Base-by-base conservation (phyloP, 2,329 filamentous ascomycete species). In the Xylariaceae sp. region DNA sequence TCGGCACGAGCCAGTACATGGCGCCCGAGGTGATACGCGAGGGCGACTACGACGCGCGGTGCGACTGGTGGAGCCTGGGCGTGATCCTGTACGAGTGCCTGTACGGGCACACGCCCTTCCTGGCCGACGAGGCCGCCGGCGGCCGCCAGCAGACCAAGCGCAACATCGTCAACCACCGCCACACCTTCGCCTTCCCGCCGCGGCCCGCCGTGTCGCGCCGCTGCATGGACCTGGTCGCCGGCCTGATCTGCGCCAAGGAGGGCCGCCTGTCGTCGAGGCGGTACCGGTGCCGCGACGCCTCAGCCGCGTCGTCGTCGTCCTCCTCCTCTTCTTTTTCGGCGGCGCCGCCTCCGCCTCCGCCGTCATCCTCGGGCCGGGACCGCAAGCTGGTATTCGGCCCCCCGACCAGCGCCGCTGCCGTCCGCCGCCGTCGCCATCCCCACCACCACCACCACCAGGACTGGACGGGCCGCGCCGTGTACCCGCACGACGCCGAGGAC, bases 1-100 rank as follows among this genome's bases (percentile, higher is more conserved):
- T 96, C 9, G 90, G 90, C 3, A 96, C 92, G 3, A 94, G 88
- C 55, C 90, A 95, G 55, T 96, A 96, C 64, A 96, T 95, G 92
- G 90, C 92, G 1, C 90, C 90, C 2, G 92, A 96, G 63, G 85
- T 96, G 13, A 80, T 95, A 37, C 68, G 74, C 44, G 86, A 89
- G 18, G 74, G 87, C 31, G 64, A 72, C 23, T 96, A 96, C 57
- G 92, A 96, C 60, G 90, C 85, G 19, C 74, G 90, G 52, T 96
- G 90, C 60, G 90, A 96, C 60, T 96, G 75, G 87, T 96, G 85
- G 90, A 95, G 89, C 60, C 76, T 96, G 47, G 90, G 88, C 33
- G 79, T 96, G 53, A 95, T 96, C 52, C 61, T 96, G 36, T 96
- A 86, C 52, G 90, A 96, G 70, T 95, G 90, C 51, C 67, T 96